Evolutionary conservation across 1,284 basidiomycete species (phyloP).

Genomic region (Volvariella volvacea): DNA sequence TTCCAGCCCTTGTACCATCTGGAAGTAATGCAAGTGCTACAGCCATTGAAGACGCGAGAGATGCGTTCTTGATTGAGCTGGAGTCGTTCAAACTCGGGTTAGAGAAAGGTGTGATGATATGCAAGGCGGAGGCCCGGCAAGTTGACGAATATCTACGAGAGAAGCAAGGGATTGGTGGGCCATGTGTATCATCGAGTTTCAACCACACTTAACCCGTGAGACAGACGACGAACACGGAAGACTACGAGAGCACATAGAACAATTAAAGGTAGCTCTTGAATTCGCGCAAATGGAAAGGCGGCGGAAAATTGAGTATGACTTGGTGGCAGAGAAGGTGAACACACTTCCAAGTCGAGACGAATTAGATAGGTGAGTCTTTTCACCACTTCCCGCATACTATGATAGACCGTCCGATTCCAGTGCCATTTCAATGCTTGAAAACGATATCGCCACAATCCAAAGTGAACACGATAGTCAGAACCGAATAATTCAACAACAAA

Average conservation of each 20-base stretch:
- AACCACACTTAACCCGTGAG: neutral
- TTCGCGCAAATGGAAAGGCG: slow-evolving; percentile 67
- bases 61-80: slow-evolving; percentile 70
- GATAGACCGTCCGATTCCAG: slow-evolving; percentile 27
- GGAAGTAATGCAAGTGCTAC: slow-evolving; percentile 22
- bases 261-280: slow-evolving; percentile 67
- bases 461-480: slow-evolving; percentile 69
- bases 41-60: slow-evolving; percentile 62
- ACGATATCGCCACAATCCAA: slow-evolving; percentile 68
- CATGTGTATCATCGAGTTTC: slow-evolving; percentile 12
- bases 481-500: slow-evolving; percentile 59
- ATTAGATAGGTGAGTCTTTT: slow-evolving; percentile 52
- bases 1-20: slow-evolving; percentile 27
- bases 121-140: slow-evolving; percentile 74
- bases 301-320: slow-evolving; percentile 79
- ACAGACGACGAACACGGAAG: slow-evolving; percentile 64
- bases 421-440: slow-evolving; percentile 62
- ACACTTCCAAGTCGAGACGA: slow-evolving; percentile 69
- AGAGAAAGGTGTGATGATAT: slow-evolving; percentile 72
- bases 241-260: slow-evolving; percentile 62
- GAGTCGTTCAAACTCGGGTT: slow-evolving; percentile 66
- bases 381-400: neutral
- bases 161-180: slow-evolving; percentile 61
- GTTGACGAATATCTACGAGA: slow-evolving; percentile 75
- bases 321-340: slow-evolving; percentile 74